A percentile compares a stretch with the other conserved stretches of the same genome.
These are phyloP conservation scores for Wickerhamomyces subpelliculosus DNA, from an alignment of 805 yeast genomes.

Conservation along the genomic window DNA sequence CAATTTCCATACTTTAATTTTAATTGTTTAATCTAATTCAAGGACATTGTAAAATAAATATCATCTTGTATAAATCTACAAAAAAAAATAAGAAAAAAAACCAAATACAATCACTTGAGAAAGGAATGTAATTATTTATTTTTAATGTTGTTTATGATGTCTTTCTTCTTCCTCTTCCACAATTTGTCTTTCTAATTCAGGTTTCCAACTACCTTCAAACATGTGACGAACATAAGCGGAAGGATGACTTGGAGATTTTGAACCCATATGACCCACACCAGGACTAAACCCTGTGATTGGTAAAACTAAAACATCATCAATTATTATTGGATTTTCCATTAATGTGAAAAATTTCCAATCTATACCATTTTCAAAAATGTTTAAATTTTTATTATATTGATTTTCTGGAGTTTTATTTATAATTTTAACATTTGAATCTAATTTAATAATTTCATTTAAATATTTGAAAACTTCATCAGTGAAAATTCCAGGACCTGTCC, in stretches of 20 bases:
- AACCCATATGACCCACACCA: slow-evolving; percentile 66
- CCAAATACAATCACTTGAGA: no score
- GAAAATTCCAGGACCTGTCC: slow-evolving; percentile 97
- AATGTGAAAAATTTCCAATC: slow-evolving; percentile 63
- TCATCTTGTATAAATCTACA: no score
- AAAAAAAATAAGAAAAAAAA: no score
- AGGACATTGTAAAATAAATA: not conserved
- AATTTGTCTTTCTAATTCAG: slow-evolving; percentile 10
- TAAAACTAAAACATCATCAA: slow-evolving; percentile 64
- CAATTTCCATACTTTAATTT: not conserved
- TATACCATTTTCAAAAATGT: slow-evolving; percentile 27
- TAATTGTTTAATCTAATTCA: not conserved
- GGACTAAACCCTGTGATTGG: slow-evolving; percentile 70
- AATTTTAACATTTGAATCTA: slow-evolving; percentile 2
- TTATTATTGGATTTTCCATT: slow-evolving; percentile 42
- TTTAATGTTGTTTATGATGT: no score
- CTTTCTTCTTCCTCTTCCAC: not conserved
- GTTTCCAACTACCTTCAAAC: slow-evolving; percentile 64
- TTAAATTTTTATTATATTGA: slow-evolving; percentile 23
- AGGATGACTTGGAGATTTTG: slow-evolving; percentile 33
- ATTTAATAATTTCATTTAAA: slow-evolving; percentile 43
- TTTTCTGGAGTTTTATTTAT: slow-evolving; percentile 16
- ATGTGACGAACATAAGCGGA: slow-evolving; percentile 55
- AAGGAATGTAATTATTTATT: no score
- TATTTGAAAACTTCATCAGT: slow-evolving; percentile 82